A percentile compares a stretch with the other conserved stretches of the same genome.
phyloP scores from a whole-genome alignment of 2,329 filamentous ascomycete genomes.

The Botrytis fabae region DNA sequence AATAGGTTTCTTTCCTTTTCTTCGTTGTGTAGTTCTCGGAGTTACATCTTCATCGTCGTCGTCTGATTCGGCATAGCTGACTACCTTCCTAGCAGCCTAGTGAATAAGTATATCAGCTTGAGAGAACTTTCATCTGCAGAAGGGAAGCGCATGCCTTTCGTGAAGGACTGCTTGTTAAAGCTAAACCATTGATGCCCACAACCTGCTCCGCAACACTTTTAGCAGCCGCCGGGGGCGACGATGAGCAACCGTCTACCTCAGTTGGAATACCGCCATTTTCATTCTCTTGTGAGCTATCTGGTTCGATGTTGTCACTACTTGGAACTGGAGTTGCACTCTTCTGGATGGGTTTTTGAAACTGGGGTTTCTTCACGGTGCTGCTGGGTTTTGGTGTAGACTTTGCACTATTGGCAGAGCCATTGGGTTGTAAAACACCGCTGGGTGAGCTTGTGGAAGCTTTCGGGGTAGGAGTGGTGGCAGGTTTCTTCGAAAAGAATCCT shows the following conservation, averaged over 20 bases:
- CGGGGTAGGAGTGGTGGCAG: conserved; percentile 44
- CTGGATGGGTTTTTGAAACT: conserved; percentile 35
- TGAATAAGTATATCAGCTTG: neutral
- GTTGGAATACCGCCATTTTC: conserved; percentile 44
- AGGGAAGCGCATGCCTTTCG: conserved; percentile 62
- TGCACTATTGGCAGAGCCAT: conserved; percentile 42
- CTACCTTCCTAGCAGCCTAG: conserved; percentile 57
- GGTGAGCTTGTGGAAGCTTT: conserved; percentile 23
- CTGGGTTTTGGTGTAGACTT: conserved; percentile 39
- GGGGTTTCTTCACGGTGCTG: conserved; percentile 48
- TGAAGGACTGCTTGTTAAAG: conserved; percentile 67
- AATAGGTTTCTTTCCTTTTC: conserved; percentile 56
- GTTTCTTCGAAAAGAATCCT: conserved; percentile 72
- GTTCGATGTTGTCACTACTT: conserved; percentile 74
- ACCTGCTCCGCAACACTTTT: conserved; percentile 46
- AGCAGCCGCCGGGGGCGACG: conserved; percentile 47
- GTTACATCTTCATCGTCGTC: conserved; percentile 74
- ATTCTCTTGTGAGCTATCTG: conserved; percentile 68
- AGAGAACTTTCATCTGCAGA: neutral
- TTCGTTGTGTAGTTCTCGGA: conserved; percentile 43
- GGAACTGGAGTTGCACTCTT: conserved; percentile 68
- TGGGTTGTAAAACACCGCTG: conserved; percentile 36
- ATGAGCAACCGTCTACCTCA: conserved; percentile 55
- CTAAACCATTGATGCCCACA: conserved; percentile 45
- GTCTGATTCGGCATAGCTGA: conserved; percentile 85